Percentiles rank a stretch among this genome's conserved stretches.
Conservation (phyloP, 495 filamentous ascomycete species). For the Staphylotrichum tortipilum region DNA sequence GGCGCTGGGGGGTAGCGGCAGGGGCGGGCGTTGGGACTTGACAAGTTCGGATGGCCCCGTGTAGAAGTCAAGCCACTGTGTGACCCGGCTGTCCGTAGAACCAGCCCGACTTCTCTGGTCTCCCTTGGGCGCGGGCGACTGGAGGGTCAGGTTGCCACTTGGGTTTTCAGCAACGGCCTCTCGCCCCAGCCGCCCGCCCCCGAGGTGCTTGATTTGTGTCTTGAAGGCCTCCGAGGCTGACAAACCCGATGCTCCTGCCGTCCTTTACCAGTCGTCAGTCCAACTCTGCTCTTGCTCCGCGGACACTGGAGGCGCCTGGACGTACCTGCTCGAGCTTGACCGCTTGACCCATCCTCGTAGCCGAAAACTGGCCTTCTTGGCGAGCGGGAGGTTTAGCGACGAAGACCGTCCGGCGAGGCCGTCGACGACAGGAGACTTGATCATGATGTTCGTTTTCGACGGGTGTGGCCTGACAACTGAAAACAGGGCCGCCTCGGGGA, state of each 20-base stretch:
- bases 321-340: constrained; percentile 19
- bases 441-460: neutral
- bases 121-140: neutral
- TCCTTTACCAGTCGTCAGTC: neutral
- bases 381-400: constrained; percentile 7
- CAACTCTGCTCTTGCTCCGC: neutral
- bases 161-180: neutral
- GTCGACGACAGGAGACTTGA: neutral
- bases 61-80: constrained; percentile 30
- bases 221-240: constrained; percentile 3
- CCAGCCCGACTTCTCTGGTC: constrained; percentile 2
- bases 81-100: constrained; percentile 21
- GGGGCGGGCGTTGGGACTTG: neutral
- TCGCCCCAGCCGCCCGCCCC: constrained; percentile 21
- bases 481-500: constrained; percentile 1
- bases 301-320: neutral
- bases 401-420: constrained; percentile 1
- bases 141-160: constrained; percentile 3
- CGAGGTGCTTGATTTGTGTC: constrained; percentile 25
- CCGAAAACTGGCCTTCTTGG: constrained; percentile 15
- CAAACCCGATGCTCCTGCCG: neutral
- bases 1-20: neutral
- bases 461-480: constrained; percentile 1
- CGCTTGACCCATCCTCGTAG: constrained; percentile 24
- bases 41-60: neutral